These are phyloP conservation scores for Leccinum variicolor DNA, from an alignment of 768 basidiomycete species.

Conservation along the genomic window DNA sequence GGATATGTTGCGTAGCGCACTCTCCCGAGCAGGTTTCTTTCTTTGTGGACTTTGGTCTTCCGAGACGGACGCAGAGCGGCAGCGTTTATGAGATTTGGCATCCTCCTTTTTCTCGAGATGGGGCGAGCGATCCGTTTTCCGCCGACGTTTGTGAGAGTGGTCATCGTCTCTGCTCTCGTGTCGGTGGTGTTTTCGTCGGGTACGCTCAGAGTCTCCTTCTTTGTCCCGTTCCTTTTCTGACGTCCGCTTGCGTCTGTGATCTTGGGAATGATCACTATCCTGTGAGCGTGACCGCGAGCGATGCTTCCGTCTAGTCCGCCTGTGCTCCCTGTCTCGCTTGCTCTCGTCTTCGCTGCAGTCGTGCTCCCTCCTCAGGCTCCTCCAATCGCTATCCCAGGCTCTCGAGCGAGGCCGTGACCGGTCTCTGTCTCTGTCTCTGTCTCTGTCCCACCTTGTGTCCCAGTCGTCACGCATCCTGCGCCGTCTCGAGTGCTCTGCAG, in stretches of 20 bases:
- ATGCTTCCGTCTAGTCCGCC: constrained; percentile 21
- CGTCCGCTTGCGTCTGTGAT: constrained; percentile 19
- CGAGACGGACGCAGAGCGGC: constrained; percentile 10
- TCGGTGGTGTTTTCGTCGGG: constrained; percentile 25
- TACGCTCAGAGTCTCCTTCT: constrained; percentile 14
- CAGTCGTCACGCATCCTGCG: constrained; percentile 33
- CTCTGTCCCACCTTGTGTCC: constrained; percentile 37
- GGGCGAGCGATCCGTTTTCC: constrained; percentile 17
- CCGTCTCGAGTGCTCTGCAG: constrained; percentile 55
- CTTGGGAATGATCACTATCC: constrained; percentile 15
- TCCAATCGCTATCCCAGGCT: constrained; percentile 43
- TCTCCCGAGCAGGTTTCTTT: constrained; percentile 4
- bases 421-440: constrained; percentile 45
- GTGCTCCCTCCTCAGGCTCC: constrained; percentile 41
- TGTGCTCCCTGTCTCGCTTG: constrained; percentile 17
- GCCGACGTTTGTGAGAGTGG: constrained; percentile 18
- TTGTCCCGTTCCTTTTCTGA: constrained; percentile 14
- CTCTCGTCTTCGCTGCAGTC: constrained; percentile 36
- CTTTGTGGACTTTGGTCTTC: constrained; percentile 10
- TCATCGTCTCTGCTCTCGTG: constrained; percentile 20
- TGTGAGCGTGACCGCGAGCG: constrained; percentile 32
- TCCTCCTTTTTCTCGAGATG: constrained; percentile 1
- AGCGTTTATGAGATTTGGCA: constrained; percentile 11
- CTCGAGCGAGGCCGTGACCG: constrained; percentile 40
- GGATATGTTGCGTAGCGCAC: constrained; percentile 6